Evolutionary conservation across 768 basidiomycete species (phyloP).

Genomic region (Hypholoma fasciculare): DNA sequence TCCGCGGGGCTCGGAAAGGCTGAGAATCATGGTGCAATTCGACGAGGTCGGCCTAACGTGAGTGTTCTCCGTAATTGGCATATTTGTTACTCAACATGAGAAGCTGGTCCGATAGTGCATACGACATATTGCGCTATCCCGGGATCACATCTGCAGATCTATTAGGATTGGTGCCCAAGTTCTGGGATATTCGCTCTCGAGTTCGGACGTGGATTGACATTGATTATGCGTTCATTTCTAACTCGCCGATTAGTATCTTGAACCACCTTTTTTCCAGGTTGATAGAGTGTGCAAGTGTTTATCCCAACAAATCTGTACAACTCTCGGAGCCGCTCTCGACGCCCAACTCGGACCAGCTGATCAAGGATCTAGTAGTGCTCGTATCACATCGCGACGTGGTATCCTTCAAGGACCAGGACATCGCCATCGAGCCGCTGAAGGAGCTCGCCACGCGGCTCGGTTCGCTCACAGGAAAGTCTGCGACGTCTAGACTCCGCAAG

Average conservation of each 20-base stretch:
- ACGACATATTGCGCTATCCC: slow-evolving; percentile 67
- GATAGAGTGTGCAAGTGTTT: slow-evolving; percentile 63
- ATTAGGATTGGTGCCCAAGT: slow-evolving; percentile 42
- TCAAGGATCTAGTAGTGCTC: slow-evolving; percentile 54
- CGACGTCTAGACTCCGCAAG: slow-evolving; percentile 47
- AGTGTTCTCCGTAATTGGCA: not conserved
- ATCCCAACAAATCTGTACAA: slow-evolving; percentile 42
- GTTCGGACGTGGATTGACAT: slow-evolving; percentile 64
- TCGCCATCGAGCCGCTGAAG: slow-evolving; percentile 51
- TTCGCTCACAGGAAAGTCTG: slow-evolving; percentile 46
- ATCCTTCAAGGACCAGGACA: slow-evolving; percentile 59
- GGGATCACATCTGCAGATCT: slow-evolving; percentile 47
- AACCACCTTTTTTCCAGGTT: slow-evolving; percentile 37
- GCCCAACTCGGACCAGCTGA: slow-evolving; percentile 46
- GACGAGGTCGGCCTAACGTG: slow-evolving; percentile 48
- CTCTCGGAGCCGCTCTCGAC: slow-evolving; percentile 44
- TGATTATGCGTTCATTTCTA: slow-evolving; percentile 53
- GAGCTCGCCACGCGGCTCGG: slow-evolving; percentile 37
- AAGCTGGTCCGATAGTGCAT: slow-evolving; percentile 52
- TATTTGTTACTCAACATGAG: not conserved
- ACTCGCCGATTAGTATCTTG: not conserved
- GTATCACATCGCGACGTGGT: slow-evolving; percentile 61
- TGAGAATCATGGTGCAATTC: slow-evolving; percentile 43
- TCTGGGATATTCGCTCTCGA: slow-evolving; percentile 48
- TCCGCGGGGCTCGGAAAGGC: slow-evolving; percentile 43